Evolutionary conservation across 441 rosid genomes (phyloP).

Genomic region (Populus hybrid): DNA sequence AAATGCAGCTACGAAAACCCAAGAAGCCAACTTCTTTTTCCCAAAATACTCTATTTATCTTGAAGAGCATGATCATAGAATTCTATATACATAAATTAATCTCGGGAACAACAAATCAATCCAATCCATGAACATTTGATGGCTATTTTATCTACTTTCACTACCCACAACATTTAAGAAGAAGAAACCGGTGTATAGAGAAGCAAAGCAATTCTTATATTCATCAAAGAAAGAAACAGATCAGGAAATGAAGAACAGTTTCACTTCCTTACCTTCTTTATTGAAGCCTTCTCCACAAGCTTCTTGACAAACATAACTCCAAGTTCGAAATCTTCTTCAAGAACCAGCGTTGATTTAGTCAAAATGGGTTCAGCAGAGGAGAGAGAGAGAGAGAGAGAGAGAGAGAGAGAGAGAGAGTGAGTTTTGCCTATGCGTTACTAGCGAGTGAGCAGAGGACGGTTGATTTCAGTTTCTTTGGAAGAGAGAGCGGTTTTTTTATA

Average conservation of each 20-base stretch:
- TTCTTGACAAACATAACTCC: conserved; percentile 62
- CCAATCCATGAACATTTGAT: background rate
- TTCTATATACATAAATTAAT: no score
- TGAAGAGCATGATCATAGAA: background rate
- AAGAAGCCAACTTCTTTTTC: no score
- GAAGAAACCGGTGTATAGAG: background rate
- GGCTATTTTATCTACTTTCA: background rate
- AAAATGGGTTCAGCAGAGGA: conserved; percentile 22
- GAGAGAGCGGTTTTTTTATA: conserved; percentile 3
- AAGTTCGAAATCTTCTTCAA: background rate
- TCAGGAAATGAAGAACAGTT: background rate
- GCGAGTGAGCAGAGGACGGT: conserved; percentile 3
- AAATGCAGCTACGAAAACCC: background rate
- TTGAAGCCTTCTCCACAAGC: conserved; percentile 75
- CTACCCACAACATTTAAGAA: background rate
- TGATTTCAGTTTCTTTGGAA: conserved; percentile 1
- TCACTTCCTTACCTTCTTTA: conserved; percentile 52
- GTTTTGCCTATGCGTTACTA: background rate
- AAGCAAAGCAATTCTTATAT: background rate
- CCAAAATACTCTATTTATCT: background rate
- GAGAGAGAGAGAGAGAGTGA: background rate
- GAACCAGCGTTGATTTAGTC: background rate
- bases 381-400: background rate
- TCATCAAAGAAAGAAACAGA: background rate
- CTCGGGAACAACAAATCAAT: background rate